Percentiles rank a stretch among this genome's conserved stretches.
phyloP scores from a whole-genome alignment of 2,329 filamentous ascomycete genomes.

The Alternaria metachromatica region DNA sequence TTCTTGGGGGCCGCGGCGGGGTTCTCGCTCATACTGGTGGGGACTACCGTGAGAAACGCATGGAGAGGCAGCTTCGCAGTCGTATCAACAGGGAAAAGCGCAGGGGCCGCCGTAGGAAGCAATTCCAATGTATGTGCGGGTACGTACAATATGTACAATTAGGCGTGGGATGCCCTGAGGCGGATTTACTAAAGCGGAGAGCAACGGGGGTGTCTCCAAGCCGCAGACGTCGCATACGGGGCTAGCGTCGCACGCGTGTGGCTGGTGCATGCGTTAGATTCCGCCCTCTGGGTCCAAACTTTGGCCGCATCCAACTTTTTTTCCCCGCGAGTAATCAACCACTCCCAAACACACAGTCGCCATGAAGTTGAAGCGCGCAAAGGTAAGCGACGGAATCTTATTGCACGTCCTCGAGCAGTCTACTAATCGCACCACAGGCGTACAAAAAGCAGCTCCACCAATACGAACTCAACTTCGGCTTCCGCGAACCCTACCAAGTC shows the following conservation, averaged over 20 bases:
- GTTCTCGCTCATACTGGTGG: slow-evolving; percentile 36
- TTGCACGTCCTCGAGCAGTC: too few relatives aligned
- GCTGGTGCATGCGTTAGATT: slow-evolving; percentile 13
- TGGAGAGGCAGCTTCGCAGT: slow-evolving; percentile 11
- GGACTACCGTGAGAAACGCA: slow-evolving; percentile 22
- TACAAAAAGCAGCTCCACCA: slow-evolving; percentile 94
- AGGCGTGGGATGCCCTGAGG: slow-evolving; percentile 14
- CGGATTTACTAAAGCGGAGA: slow-evolving; percentile 22
- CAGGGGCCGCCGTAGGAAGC: neutral
- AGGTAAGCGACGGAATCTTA: slow-evolving; percentile 17
- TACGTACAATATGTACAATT: slow-evolving; percentile 22
- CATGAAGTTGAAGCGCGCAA: slow-evolving; percentile 45
- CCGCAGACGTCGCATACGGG: slow-evolving; percentile 18
- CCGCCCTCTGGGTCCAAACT: slow-evolving; percentile 14
- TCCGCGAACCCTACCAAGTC: slow-evolving; percentile 87
- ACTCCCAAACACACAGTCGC: slow-evolving; percentile 12
- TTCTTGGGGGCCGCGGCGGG: slow-evolving; percentile 37
- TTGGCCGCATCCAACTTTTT: slow-evolving; percentile 18
- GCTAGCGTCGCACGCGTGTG: slow-evolving; percentile 11
- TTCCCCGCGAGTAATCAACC: slow-evolving; percentile 12
- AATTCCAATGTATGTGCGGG: slow-evolving; percentile 1
- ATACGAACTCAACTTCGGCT: slow-evolving; percentile 85
- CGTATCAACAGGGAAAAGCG: neutral
- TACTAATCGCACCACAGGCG: slow-evolving; percentile 64
- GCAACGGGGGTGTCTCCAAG: slow-evolving; percentile 21